Percentiles rank a stretch among this genome's conserved stretches.
Evolutionary conservation across 2,329 filamentous ascomycete species (phyloP).

Genomic region (Fusarium robinianum): DNA sequence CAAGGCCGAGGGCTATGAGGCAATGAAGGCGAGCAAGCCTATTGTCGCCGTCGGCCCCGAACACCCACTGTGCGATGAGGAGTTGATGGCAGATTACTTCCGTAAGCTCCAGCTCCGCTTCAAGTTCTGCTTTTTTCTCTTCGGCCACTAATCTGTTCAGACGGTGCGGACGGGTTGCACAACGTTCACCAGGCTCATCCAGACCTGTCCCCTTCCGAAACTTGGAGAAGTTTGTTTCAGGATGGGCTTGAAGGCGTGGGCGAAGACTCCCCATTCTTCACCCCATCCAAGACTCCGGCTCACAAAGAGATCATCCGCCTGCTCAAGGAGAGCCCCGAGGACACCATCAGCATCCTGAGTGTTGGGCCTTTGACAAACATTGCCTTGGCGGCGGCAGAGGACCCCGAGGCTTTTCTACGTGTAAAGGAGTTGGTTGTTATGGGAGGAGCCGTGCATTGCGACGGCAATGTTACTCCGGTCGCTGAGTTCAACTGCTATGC

Average conservation of each 20-base stretch:
- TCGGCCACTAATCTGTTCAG: slow-evolving; percentile 46
- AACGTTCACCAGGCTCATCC: slow-evolving; percentile 76
- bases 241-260: slow-evolving; percentile 45
- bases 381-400: slow-evolving; percentile 83
- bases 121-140: neutral
- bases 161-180: slow-evolving; percentile 76
- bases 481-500: slow-evolving; percentile 97
- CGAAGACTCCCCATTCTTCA: slow-evolving; percentile 67
- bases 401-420: slow-evolving; percentile 85
- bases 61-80: slow-evolving; percentile 81
- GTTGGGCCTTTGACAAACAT: slow-evolving; percentile 94
- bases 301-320: slow-evolving; percentile 90
- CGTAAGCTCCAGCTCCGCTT: slow-evolving; percentile 70
- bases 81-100: slow-evolving; percentile 83
- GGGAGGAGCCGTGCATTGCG: slow-evolving; percentile 80
- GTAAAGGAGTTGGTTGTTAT: slow-evolving; percentile 94
- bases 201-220: slow-evolving; percentile 73
- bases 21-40: slow-evolving; percentile 74
- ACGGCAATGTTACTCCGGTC: slow-evolving; percentile 82
- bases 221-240: slow-evolving; percentile 71
- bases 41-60: slow-evolving; percentile 86
- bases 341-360: slow-evolving; percentile 87
- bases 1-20: slow-evolving; percentile 70
- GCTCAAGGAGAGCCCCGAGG: slow-evolving; percentile 76
- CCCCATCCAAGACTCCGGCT: slow-evolving; percentile 71